phyloP scores from a whole-genome alignment of 2,329 filamentous ascomycete genomes.

The Penicillium sp. region DNA sequence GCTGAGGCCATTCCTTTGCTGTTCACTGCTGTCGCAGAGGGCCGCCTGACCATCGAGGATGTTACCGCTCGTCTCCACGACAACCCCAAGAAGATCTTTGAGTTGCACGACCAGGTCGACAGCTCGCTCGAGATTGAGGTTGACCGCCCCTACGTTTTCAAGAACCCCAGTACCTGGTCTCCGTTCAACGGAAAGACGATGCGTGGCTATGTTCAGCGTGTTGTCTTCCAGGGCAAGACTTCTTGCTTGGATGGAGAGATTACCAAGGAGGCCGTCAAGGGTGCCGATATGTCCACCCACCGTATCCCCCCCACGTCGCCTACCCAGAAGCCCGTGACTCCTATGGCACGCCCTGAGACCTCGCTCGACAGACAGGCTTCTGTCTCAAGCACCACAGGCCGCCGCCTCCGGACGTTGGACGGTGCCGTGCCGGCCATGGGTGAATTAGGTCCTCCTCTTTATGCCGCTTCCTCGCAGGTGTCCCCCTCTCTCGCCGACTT shows the following conservation, averaged over 20 bases:
- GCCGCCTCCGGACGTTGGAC: constrained; percentile 29
- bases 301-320: constrained; percentile 52
- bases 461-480: constrained; percentile 50
- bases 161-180: constrained; percentile 58
- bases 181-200: constrained; percentile 67
- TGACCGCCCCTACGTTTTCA: constrained; percentile 64
- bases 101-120: constrained; percentile 74
- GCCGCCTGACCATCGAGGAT: constrained; percentile 69
- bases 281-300: constrained; percentile 73
- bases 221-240: constrained; percentile 70
- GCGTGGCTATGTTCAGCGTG: constrained; percentile 67
- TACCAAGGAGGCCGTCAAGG: constrained; percentile 54
- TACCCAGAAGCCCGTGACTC: constrained; percentile 50
- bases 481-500: constrained; percentile 63
- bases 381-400: constrained; percentile 38
- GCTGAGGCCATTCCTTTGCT: constrained; percentile 69
- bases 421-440: constrained; percentile 28
- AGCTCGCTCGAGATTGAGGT: constrained; percentile 72
- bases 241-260: constrained; percentile 70
- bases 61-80: constrained; percentile 68
- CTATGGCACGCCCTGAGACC: constrained; percentile 39
- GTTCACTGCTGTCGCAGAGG: constrained; percentile 70
- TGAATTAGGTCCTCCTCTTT: constrained; percentile 42
- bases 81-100: constrained; percentile 76
- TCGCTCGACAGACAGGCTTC: constrained; percentile 39